These are phyloP conservation scores for Geosmithia putterillii DNA, from an alignment of 2,329 filamentous ascomycete genomes.

Conservation along the genomic window DNA sequence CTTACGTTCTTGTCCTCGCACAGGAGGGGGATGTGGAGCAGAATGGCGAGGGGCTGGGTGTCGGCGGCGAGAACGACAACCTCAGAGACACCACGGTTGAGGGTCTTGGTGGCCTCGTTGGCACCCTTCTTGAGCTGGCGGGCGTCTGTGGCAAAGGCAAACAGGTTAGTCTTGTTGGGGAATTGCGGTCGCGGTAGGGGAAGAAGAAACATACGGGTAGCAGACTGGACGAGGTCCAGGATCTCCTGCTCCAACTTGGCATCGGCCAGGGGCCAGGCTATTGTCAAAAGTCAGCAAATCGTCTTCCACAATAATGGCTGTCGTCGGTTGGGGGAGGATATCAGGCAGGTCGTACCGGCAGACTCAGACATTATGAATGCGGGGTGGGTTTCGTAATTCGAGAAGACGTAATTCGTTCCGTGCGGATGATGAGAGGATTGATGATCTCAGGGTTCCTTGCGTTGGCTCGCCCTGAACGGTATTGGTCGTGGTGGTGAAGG, in stretches of 20 bases:
- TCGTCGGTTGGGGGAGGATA: not conserved
- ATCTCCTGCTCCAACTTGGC: conserved; percentile 67
- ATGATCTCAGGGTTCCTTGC: conserved; percentile 42
- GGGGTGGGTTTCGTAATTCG: not conserved
- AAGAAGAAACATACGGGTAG: conserved; percentile 36
- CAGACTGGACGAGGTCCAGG: conserved; percentile 60
- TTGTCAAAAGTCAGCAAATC: not conserved
- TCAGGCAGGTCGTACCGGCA: not conserved
- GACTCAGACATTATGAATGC: conserved; percentile 1
- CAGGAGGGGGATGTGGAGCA: conserved; percentile 80
- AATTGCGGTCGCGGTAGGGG: conserved; percentile 9
- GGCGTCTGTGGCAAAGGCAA: not conserved
- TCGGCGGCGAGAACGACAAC: conserved; percentile 84
- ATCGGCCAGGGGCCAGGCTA: conserved; percentile 63
- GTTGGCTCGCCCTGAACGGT: conserved; percentile 42
- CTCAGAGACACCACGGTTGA: conserved; percentile 85
- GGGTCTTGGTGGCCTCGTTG: conserved; percentile 56
- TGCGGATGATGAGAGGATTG: not conserved
- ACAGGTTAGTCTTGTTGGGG: not conserved
- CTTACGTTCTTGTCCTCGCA: conserved; percentile 39
- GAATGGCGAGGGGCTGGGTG: conserved; percentile 74
- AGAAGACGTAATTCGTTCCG: conserved; percentile 2
- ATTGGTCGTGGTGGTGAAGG: not conserved
- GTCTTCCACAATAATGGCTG: not conserved
- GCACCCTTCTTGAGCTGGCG: not conserved